Base-by-base conservation (phyloP, 2,329 filamentous ascomycete species). In the Colletotrichum eremochloae region DNA sequence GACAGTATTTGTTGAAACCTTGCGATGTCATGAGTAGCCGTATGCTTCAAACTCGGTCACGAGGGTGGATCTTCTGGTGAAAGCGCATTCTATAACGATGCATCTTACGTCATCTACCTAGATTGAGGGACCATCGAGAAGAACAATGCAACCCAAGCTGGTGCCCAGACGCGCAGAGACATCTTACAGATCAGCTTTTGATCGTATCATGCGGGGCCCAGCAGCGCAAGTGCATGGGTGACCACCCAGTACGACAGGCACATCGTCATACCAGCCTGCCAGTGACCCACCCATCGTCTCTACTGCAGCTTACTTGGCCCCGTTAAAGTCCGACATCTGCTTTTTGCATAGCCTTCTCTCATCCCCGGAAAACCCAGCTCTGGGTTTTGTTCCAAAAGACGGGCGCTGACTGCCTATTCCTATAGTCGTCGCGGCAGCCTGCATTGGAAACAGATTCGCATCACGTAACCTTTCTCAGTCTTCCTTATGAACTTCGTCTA, bases 401-500 rank as follows among this genome's bases (percentile, higher is more conserved):
- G 42, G 33, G 5, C 46, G 24, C 63, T 67, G 57, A 71, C 56
- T 67, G 56, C 40, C 2, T 55, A 56, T 24, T 42, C 46, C 38
- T 48, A 57, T 31, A 71, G 68, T 50, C 56, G 55, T 46, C 31
- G 29, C 63, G 40, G n/a, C 31, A 50, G 24, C 46, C 55, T 40
- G 40, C 31, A 20, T 14, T 18, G 40, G 40, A 38, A 40, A 40
- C 63, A 56, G 33, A 24, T 48, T 40, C 44, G 46, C 63, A 55
- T 15, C 67, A 33, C 63, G 40, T 62, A 67, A 67, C 48, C 48
- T 48, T 73, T 58, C 78, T 80, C 74, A 75, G 76, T 2, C 58
- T 81, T 36, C 78, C 79, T 48, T 63, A 72, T 12, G 79, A 81
- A 63, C 67, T 80, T 18, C 78, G 79, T 46, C 61, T 80, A 14